Conservation (phyloP, 2,329 filamentous ascomycete species). For the Corynespora cassiicola region DNA sequence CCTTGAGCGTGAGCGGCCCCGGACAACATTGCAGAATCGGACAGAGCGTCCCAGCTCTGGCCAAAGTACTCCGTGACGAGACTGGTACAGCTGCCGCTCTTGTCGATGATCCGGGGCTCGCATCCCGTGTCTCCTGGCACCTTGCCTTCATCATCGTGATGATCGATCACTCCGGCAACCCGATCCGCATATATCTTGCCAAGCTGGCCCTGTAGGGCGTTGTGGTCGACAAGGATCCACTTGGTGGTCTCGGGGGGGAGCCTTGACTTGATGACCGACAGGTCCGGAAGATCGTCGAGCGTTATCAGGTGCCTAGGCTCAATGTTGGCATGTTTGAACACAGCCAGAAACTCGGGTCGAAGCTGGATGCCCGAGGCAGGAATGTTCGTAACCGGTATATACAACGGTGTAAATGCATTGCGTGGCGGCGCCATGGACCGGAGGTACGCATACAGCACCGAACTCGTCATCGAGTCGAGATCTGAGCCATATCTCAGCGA, state of each 20-base stretch:
- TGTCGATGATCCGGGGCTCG: constrained; percentile 67
- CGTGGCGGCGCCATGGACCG: constrained; percentile 63
- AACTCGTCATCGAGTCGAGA: constrained; percentile 79
- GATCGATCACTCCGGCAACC: constrained; percentile 75
- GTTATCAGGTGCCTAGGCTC: constrained; percentile 69
- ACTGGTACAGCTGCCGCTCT: constrained; percentile 75
- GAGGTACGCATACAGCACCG: constrained; percentile 77
- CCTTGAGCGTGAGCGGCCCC: constrained; percentile 49
- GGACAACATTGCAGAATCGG: constrained; percentile 50
- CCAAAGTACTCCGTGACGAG: constrained; percentile 68
- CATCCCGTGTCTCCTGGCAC: constrained; percentile 56
- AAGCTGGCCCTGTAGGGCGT: constrained; percentile 70
- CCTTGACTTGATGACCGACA: constrained; percentile 55
- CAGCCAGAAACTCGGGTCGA: constrained; percentile 74
- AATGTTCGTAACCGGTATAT: constrained; percentile 78
- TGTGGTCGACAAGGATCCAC: constrained; percentile 84
- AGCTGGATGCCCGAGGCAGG: constrained; percentile 70
- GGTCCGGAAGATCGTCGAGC: constrained; percentile 62
- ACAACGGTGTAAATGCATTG: constrained; percentile 57
- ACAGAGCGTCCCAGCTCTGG: constrained; percentile 62
- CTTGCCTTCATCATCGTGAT: constrained; percentile 75
- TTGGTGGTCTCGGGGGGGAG: constrained; percentile 63
- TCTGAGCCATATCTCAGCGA: constrained; percentile 57
- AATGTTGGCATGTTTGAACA: constrained; percentile 68
- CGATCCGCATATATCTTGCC: constrained; percentile 58